Evolutionary conservation across 2,329 filamentous ascomycete genomes (phyloP), one percentile per base, ranked within the genome.

Genomic region (Aphanocladium album): DNA sequence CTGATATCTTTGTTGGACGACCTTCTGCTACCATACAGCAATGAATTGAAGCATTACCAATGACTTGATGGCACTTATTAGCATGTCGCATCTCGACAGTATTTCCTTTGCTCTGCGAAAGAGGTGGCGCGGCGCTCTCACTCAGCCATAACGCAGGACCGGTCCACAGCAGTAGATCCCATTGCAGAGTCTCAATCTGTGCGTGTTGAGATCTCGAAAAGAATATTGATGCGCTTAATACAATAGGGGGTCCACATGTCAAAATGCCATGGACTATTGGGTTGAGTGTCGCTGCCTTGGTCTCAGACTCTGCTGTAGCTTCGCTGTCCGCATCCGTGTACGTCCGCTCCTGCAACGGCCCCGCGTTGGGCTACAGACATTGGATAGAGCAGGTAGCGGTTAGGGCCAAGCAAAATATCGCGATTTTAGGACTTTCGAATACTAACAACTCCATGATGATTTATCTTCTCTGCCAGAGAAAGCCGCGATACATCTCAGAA

Each of bases 111-210:
- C 4, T 39, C 12, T 39, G 27, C 14, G 17, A 11, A 4, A 21
- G 9, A 23, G 3, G 5, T 27, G 16, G 14, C 12, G 16, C 6
- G 11, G 30, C 9, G 17, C 5, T 17, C 5, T 39, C 35, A 33
- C 37, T 51, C 37, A 59, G 46, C 57, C 57, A 59, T 7, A 59
- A 16, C 23, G 45, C 27, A 12, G 57, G 56, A n/a, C 23, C 47
- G 52, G 57, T 45, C 57, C 57, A 59, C 17, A 11, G 25, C 1
- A 52, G 25, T 12, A 45, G 11, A 8, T 27, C 37, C 23, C 35
- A 46, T 21, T 21, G 30, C 23, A 7, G 16, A 9, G 27, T 2
- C 16, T 21, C 3, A 3, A 16, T 6, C 9, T 21, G 16, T 1
- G 47, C 9, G 19, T 12, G 17, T 58, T 5, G 2, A 43, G 14